These are phyloP conservation scores for Melanomma pulvis-pyrius DNA, from an alignment of 495 filamentous ascomycete genomes.

Conservation along the genomic window DNA sequence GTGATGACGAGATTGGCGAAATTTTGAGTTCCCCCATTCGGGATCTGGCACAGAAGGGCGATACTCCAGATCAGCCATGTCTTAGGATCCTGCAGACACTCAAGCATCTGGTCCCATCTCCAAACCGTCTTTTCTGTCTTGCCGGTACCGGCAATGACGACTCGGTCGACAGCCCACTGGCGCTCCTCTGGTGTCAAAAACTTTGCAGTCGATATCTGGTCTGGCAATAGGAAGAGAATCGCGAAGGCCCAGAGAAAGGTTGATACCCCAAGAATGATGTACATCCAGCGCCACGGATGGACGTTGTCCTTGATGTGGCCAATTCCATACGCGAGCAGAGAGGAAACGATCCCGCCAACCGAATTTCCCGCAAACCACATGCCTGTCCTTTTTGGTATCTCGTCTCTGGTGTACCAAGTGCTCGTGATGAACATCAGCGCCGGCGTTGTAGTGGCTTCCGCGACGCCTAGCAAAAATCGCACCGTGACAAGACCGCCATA, in stretches of 20 bases:
- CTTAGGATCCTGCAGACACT: slow-evolving; percentile 63
- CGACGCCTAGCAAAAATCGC: slow-evolving; percentile 59
- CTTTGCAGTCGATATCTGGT: slow-evolving; percentile 55
- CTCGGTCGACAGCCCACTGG: slow-evolving; percentile 14
- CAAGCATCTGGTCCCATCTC: slow-evolving; percentile 52
- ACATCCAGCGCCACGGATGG: slow-evolving; percentile 36
- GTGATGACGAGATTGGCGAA: slow-evolving; percentile 66
- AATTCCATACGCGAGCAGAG: slow-evolving; percentile 59
- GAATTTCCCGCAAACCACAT: slow-evolving; percentile 57
- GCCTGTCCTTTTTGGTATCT: slow-evolving; percentile 62
- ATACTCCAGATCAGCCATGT: slow-evolving; percentile 65
- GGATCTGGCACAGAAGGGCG: slow-evolving; percentile 59
- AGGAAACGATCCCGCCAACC: slow-evolving; percentile 31
- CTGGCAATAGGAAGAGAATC: slow-evolving; percentile 45
- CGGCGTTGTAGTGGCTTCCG: slow-evolving; percentile 55
- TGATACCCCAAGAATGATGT: slow-evolving; percentile 49
- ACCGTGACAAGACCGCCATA: slow-evolving; percentile 57
- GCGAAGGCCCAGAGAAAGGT: slow-evolving; percentile 50
- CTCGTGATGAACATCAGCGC: slow-evolving; percentile 44
- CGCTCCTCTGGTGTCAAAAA: slow-evolving; percentile 33
- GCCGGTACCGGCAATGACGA: slow-evolving; percentile 19
- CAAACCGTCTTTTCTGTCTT: slow-evolving; percentile 15
- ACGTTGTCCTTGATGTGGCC: slow-evolving; percentile 39
- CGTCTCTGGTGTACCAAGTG: slow-evolving; percentile 55
- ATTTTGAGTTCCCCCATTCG: slow-evolving; percentile 60